phyloP scores from a whole-genome alignment of 2,329 filamentous ascomycete species.

The Harringtonia aguacate region DNA sequence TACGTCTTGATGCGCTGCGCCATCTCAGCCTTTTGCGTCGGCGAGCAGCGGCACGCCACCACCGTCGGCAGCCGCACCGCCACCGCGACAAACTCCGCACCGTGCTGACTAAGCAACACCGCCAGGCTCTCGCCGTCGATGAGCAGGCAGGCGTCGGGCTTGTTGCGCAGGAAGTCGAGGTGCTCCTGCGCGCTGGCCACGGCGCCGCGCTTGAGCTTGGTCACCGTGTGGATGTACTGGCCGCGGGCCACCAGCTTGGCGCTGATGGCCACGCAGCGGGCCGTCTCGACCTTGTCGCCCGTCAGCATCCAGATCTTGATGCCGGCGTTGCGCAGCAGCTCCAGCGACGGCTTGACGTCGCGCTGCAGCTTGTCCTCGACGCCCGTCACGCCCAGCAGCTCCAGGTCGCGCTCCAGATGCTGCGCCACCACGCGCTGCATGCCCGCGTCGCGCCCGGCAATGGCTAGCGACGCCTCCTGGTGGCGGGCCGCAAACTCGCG shows the following conservation, averaged over 20 bases:
- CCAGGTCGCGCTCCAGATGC: slow-evolving; percentile 77
- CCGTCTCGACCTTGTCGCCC: slow-evolving; percentile 96
- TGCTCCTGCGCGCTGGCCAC: slow-evolving; percentile 68
- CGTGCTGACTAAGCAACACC: slow-evolving; percentile 73
- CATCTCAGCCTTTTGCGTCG: slow-evolving; percentile 92
- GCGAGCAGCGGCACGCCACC: slow-evolving; percentile 92
- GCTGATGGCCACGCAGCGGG: slow-evolving; percentile 88
- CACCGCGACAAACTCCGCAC: slow-evolving; percentile 74
- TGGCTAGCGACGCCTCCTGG: slow-evolving; percentile 67
- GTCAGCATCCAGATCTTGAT: slow-evolving; percentile 99
- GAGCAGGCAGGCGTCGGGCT: slow-evolving; percentile 76
- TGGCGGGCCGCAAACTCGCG: slow-evolving; percentile 35
- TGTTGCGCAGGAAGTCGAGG: slow-evolving; percentile 78
- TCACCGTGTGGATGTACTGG: slow-evolving; percentile 91
- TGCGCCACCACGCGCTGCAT: slow-evolving; percentile 73
- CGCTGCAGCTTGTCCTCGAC: slow-evolving; percentile 95
- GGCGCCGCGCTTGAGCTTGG: slow-evolving; percentile 75
- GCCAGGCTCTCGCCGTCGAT: slow-evolving; percentile 90
- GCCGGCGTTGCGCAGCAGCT: slow-evolving; percentile 89
- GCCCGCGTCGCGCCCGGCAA: slow-evolving; percentile 68
- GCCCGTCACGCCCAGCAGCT: slow-evolving; percentile 92
- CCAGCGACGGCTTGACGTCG: slow-evolving; percentile 90
- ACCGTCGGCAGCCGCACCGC: slow-evolving; percentile 85
- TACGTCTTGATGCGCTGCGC: slow-evolving; percentile 81
- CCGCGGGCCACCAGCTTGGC: slow-evolving; percentile 88